Conservation (phyloP, 345 rosid genomes). For the Diplotaxis tenuifolia region DNA sequence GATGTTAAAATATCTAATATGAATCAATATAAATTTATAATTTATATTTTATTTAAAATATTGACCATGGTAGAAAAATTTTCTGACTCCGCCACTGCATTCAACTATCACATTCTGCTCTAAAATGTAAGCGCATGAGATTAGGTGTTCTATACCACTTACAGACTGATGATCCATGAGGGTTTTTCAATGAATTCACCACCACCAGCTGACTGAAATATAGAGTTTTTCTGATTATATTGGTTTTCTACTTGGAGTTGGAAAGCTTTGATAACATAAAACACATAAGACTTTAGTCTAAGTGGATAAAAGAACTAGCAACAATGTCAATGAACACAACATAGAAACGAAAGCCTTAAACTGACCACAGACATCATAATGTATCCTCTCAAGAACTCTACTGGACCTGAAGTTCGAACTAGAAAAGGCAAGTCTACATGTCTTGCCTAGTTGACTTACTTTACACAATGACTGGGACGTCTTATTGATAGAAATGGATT, state of each 20-base stretch:
- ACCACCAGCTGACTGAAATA: not conserved
- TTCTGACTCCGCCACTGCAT: no score
- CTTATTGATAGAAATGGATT: not conserved
- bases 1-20: no score
- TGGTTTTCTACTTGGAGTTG: not conserved
- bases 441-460: not conserved
- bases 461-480: not conserved
- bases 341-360: not conserved
- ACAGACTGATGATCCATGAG: no score
- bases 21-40: no score
- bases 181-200: not conserved
- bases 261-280: not conserved
- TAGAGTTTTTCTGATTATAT: not conserved
- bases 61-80: no score
- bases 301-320: not conserved
- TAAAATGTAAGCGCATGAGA: no score
- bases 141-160: no score
- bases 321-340: not conserved
- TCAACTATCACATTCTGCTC: no score
- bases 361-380: not conserved
- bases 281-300: not conserved
- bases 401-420: not conserved
- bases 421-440: not conserved
- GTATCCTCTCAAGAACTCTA: not conserved
- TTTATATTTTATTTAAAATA: no score